These are phyloP conservation scores for Aspergillus piperis DNA, from an alignment of 2,329 filamentous ascomycete species.

Conservation along the genomic window DNA sequence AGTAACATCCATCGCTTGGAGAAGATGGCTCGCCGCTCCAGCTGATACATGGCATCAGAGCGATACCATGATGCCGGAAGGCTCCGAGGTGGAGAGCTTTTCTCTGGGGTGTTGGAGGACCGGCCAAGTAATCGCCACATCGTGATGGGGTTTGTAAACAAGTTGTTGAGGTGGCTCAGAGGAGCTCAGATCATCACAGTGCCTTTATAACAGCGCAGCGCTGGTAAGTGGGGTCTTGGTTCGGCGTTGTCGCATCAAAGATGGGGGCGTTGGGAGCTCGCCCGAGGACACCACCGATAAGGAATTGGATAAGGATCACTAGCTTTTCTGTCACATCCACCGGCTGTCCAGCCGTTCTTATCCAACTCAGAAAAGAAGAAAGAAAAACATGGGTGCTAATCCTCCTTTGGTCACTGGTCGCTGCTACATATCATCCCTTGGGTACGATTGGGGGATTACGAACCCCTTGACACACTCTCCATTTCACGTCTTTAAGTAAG, in stretches of 20 bases:
- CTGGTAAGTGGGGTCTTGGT: not conserved
- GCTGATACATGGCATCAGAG: conserved; percentile 28
- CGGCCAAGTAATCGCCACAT: conserved; percentile 13
- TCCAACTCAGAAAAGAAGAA: no score
- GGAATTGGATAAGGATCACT: not conserved
- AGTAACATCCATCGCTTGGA: conserved; percentile 29
- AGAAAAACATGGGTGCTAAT: no score
- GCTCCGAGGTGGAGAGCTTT: conserved; percentile 13
- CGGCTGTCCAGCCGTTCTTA: not conserved
- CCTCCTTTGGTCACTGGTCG: no score
- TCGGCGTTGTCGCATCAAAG: not conserved
- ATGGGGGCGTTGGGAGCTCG: not conserved
- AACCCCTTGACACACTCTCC: no score
- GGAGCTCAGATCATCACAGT: not conserved
- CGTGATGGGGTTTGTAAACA: not conserved
- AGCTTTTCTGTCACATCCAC: not conserved
- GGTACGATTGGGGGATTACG: no score
- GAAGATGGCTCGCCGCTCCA: conserved; percentile 30
- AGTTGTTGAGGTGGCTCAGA: not conserved
- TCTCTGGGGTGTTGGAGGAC: not conserved
- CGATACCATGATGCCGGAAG: conserved; percentile 30
- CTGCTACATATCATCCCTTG: no score
- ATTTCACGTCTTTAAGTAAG: no score
- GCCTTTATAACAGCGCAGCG: not conserved
- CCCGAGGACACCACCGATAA: not conserved